Evolutionary conservation across 1,284 basidiomycete species (phyloP), one percentile per base, ranked within the genome.

Genomic region (Malassezia yamatoensis): DNA sequence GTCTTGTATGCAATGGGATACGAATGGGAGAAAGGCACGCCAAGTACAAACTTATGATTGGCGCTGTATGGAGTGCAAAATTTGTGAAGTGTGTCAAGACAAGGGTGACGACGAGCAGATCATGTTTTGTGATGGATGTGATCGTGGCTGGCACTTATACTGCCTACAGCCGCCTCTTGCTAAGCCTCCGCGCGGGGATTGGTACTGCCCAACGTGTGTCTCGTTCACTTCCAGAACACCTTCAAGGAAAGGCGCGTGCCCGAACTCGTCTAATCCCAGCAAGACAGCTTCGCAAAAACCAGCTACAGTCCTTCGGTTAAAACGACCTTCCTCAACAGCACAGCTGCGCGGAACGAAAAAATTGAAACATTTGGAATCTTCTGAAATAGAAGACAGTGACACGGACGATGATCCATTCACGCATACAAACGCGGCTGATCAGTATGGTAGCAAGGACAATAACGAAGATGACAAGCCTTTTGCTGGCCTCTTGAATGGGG

Each of bases 61-160:
- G 93, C 81, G 82, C 62, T 98, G 93, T 73, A 81, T 83, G 51
- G 88, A 93, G 64, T 96, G 93, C 79, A 96, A 94, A 79, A 84
- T 80, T 51, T 98, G 93, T 75, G 89, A 94, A 76, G 78, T 87
- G 54, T 98, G 93, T 74, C 76, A 81, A 44, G 78, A 83, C 70
- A 90, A 90, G 72, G 88, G 86, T 34, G 85, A 90, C 73, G 90
- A 93, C 88, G 83, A 81, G 53, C 81, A 83, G 54, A 84, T 96
- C 66, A 77, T 96, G 61, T 87, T 96, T 66, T 98, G 93, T 76
- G 93, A 96, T 78, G 82, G 80, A 49, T 98, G 93, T 75, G 93
- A 98, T 78, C 81, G 90, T 79, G 90, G 87, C 81, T 96, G 88
- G 87, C 93, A 98, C 75, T 84, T 85, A 78, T 83, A 86, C 66